phyloP scores from a whole-genome alignment of 1,284 basidiomycete genomes.

The Ganoderma sp. region DNA sequence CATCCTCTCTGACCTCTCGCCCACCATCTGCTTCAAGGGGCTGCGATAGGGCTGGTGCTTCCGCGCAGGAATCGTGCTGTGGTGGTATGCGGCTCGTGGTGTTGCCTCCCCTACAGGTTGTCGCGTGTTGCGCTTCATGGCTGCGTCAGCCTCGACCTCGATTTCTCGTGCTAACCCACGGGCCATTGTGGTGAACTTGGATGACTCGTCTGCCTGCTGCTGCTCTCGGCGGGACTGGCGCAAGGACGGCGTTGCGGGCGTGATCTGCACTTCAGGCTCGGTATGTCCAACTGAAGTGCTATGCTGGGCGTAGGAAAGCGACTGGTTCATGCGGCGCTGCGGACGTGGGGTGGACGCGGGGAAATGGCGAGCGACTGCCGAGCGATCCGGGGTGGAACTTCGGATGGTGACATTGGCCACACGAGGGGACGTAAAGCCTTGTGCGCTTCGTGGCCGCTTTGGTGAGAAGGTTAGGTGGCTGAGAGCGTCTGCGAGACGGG shows the following conservation, averaged over 20 bases:
- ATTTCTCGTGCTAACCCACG: constrained; percentile 60
- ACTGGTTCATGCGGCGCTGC: constrained; percentile 29
- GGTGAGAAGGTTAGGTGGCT: constrained; percentile 71
- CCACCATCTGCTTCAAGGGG: constrained; percentile 31
- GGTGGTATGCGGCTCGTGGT: constrained; percentile 23
- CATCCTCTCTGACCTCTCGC: constrained; percentile 21
- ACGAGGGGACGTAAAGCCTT: constrained; percentile 35
- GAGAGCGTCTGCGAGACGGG: constrained; percentile 70
- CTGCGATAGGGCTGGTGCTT: constrained; percentile 32
- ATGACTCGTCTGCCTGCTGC: constrained; percentile 34
- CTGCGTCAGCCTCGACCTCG: constrained; percentile 46
- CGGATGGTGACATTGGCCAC: constrained; percentile 27
- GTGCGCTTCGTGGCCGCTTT: constrained; percentile 64
- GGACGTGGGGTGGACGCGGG: constrained; percentile 25
- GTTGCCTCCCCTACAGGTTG: constrained; percentile 30
- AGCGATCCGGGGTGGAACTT: constrained; percentile 25
- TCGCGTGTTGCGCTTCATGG: constrained; percentile 12
- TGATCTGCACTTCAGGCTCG: constrained; percentile 57
- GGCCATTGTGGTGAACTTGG: constrained; percentile 65
- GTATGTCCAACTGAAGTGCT: constrained; percentile 39
- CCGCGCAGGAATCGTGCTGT: constrained; percentile 32
- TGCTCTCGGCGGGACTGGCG: constrained; percentile 5
- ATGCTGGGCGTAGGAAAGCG: constrained; percentile 33
- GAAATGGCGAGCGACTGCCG: constrained; percentile 25
- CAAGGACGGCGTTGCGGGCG: constrained; percentile 59